Evolutionary conservation across 2,329 filamentous ascomycete species (phyloP), one percentile per base, ranked within the genome.

Genomic region (Colletotrichum nymphaeae): DNA sequence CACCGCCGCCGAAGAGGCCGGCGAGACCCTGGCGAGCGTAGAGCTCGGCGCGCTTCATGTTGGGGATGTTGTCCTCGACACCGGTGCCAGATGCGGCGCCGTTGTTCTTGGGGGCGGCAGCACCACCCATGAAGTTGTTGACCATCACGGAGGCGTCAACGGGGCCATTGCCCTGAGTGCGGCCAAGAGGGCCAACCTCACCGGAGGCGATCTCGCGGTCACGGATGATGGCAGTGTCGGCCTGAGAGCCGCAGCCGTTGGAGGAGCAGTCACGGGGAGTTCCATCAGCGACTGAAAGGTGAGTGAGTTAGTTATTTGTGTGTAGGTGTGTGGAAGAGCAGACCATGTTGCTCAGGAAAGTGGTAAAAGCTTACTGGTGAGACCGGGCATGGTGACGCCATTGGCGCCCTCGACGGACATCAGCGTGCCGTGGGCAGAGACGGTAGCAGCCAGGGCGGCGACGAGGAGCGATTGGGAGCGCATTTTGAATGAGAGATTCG

Each of bases 201-300:
- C 83, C 84, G 62, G 83, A 87, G 52, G 83, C 83, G 70, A 93
- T 86, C 82, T 93, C 91, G 14, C 84, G 81, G 73, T 88, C 82
- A 49, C 91, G 89, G 82, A 93, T 92, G 84, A 93, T 92, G 80
- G 91, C 86, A n/a, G 92, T 93, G 79, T 93, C 92, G 72, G 88
- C 89, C 80, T 93, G 88, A n/a, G 91, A 88, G 72, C 91, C 92
- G 79, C 91, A 93, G 58, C 80, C 75, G 76, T 91, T 90, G 77
- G 84, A 85, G 63, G 88, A 85, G 81, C 91, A 93, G 83, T 93
- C 91, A 78, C 92, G 90, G 63, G 91, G 92, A 74, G 91, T 93
- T 77, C 91, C 91, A 74, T 93, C 91, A 59, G 86, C 84, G 75
- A 93, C 89, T 86, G 28, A n/a, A 19, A 73, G 19, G 53, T 74